Base-by-base conservation (phyloP, 495 filamentous ascomycete genomes). In the Diplogelasinospora grovesii region DNA sequence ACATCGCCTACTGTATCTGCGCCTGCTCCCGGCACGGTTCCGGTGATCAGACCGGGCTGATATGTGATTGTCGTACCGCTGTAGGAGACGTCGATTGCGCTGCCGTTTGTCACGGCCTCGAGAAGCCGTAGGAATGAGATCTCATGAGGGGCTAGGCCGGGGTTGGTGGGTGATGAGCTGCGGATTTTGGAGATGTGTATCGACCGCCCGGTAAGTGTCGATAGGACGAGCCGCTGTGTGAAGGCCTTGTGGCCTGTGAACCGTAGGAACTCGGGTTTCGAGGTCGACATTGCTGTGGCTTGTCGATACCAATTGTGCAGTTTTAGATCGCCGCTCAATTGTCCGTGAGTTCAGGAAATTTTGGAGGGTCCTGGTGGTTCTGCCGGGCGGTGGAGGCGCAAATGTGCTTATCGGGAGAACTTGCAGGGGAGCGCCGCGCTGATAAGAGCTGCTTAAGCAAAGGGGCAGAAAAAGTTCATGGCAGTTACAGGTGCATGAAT, bases 71-170 rank as follows among this genome's bases (percentile, higher is more conserved):
- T 86, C 0, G 92, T 97, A 48, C 93, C 92, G 8, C 86, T 95
- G 63, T 93, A 86, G 11, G 87, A 92, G 50, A 99, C 93, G 56
- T 95, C 86, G 68, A 96, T 85, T 44, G 78, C 74, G 22, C 86
- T 83, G 68, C 93, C 93, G 76, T 99, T 99, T 57, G 93, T 97
- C 51, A 99, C 72, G 38, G 83, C 71, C 59, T 97, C 92, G 49
- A 99, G 80, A 6, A 99, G 82, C 36, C 93, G 92, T 13, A 99
- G 75, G 65, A 99, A 86, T 23, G 90, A 95, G 54, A 96, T 79
- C 68, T 99, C 93, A 68, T 93, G 84, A 33, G 86, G 79, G 36
- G 85, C 78, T 31, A 99, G 83, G 50, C 93, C 93, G 5, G 92
- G 87, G 49, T 82, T 75, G 11, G 83, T 87, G 33, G 82, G 75